Base-by-base conservation (phyloP, 108 stramenopile genomes). In the Licmophora abbreviata region DNA sequence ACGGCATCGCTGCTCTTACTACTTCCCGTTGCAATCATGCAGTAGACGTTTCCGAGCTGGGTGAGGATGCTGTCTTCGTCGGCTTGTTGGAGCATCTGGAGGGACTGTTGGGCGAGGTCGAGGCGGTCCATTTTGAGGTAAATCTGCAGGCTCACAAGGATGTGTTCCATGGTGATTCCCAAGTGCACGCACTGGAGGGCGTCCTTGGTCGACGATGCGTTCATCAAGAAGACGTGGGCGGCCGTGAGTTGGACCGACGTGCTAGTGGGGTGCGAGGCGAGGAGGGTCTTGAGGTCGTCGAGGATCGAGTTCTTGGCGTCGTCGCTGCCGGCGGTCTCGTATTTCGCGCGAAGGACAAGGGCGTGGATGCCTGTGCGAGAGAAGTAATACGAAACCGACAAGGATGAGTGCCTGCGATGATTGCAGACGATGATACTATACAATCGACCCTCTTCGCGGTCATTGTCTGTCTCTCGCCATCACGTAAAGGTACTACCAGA, bases 31-130 rank as follows among this genome's bases (percentile, higher is more conserved):
- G 82, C 89, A 42, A 99, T 48, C 42, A 85, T 75, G 23, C 96
- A 56, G 46, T 95, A 84, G 15, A 93, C 93, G 31, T 54, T 47
- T 30, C 74, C 69, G 17, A 99, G 71, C 75, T 95, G 94, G 1
- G 94, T 92, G 61, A 99, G 67, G n/a, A 94, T 76, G 15, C 92
- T 74, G 63, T 99, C 97, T 64, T 99, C 97, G 56, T 97, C 97
- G 22, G 64, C 68, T 57, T 67, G 69, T 51, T 74, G 70, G 72
- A 99, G 48, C 51, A 66, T 38, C 34, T 66, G 48, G 31, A 96
- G 61, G 36, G 75, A 56, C 36, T 79, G 44, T 43, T 70, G 32
- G 10, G 96, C 96, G 59, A 97, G 74, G 66, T 99, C 98, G 12
- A 92, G 45, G 5, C 98, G 81, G 77, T 96, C 90, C 61, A 99